Evolutionary conservation across 768 basidiomycete species (phyloP).

Genomic region (Trametes sanguinea): DNA sequence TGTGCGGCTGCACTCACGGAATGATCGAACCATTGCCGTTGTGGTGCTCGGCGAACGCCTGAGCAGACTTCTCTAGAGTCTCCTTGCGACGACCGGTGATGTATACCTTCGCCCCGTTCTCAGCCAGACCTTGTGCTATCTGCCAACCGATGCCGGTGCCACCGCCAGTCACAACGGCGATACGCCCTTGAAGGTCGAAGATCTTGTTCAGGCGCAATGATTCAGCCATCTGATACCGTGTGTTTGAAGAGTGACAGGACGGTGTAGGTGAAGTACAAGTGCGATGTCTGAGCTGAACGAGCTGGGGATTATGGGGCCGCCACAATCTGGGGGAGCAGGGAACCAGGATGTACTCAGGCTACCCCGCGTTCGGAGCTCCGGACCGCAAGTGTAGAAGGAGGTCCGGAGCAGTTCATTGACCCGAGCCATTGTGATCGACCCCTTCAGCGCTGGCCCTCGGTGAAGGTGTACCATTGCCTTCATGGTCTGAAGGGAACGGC

Average conservation of each 20-base stretch:
- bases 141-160: conserved; percentile 61
- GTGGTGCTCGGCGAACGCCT: conserved; percentile 46
- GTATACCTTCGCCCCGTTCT: conserved; percentile 80
- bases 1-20: conserved; percentile 46
- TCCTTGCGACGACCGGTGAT: conserved; percentile 71
- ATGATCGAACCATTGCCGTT: conserved; percentile 50
- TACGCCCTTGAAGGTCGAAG: conserved; percentile 54
- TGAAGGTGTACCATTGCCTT: too few species aligned
- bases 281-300: too few species aligned
- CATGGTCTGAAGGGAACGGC: too few species aligned
- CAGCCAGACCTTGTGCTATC: conserved; percentile 73
- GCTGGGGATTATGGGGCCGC: not conserved
- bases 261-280: not conserved
- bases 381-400: conserved; percentile 1
- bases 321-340: not conserved
- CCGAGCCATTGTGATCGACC: not conserved
- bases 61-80: conserved; percentile 55
- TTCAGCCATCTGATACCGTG: conserved; percentile 9
- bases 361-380: not conserved
- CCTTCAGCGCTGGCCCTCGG: too few species aligned
- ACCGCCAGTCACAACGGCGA: conserved; percentile 52
- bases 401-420: not conserved
- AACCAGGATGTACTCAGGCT: too few species aligned
- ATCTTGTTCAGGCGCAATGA: conserved; percentile 23
- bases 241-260: too few species aligned